A percentile compares a stretch with the other conserved stretches of the same genome.
Conservation (phyloP, 139 green algal species). For the Gonium pectorale region DNA sequence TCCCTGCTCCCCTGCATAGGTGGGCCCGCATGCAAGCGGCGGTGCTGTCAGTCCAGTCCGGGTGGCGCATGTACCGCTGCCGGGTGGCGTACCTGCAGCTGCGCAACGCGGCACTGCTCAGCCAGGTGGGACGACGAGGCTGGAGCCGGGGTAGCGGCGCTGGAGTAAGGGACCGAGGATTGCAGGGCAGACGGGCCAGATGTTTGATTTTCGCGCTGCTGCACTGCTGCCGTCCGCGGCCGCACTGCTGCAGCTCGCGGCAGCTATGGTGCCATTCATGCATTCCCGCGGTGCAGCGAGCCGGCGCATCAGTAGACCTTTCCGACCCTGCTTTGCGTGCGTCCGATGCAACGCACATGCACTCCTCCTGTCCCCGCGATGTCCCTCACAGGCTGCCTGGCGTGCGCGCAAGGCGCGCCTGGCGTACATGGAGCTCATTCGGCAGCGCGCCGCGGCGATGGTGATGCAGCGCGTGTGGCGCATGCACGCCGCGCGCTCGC, state of each 20-base stretch:
- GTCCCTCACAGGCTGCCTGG: slow-evolving; percentile 52
- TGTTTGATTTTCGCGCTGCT: too few relatives aligned
- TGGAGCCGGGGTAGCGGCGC: too few relatives aligned
- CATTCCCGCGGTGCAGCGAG: too few relatives aligned
- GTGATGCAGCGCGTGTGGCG: slow-evolving; percentile 64
- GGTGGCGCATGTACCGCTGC: slow-evolving; percentile 51
- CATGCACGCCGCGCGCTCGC: slow-evolving; percentile 21
- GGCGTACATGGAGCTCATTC: slow-evolving; percentile 46
- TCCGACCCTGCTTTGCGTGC: too few relatives aligned
- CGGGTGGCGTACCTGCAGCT: slow-evolving; percentile 24
- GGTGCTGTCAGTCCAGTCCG: slow-evolving; percentile 45
- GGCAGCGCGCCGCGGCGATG: slow-evolving; percentile 53
- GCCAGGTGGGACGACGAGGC: too few relatives aligned
- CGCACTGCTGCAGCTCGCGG: too few relatives aligned
- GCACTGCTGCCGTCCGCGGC: too few relatives aligned
- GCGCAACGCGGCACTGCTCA: slow-evolving; percentile 11
- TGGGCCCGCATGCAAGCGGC: slow-evolving; percentile 58
- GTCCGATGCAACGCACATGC: too few relatives aligned
- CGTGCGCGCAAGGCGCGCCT: slow-evolving; percentile 31
- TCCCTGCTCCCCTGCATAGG: not conserved
- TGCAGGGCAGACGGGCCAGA: not conserved
- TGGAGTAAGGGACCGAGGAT: too few relatives aligned
- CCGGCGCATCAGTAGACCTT: too few relatives aligned
- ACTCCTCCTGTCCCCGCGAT: too few relatives aligned
- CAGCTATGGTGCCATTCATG: too few relatives aligned